phyloP scores from a whole-genome alignment of 345 rosid genomes.

The Acer negundo region DNA sequence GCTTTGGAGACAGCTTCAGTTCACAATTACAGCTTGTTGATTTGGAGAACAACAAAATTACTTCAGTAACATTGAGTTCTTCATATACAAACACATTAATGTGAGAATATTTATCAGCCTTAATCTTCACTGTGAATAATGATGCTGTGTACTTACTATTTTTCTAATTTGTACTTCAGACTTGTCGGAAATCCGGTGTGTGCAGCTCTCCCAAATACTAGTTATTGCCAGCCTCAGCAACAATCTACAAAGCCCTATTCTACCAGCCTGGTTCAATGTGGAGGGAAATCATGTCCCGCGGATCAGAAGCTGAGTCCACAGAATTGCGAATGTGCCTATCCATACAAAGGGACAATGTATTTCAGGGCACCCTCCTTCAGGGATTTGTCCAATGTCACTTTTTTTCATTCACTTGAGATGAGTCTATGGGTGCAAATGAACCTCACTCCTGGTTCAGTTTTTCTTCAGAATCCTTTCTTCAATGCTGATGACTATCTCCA shows the following conservation, averaged over 20 bases:
- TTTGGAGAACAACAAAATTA: slow-evolving; percentile 73
- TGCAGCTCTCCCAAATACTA: slow-evolving; percentile 57
- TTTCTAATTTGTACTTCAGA: slow-evolving; percentile 33
- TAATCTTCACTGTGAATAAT: background rate
- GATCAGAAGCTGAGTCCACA: slow-evolving; percentile 90
- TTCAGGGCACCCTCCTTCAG: slow-evolving; percentile 80
- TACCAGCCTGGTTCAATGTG: slow-evolving; percentile 74
- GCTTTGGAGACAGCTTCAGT: slow-evolving; percentile 56
- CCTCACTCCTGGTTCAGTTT: slow-evolving; percentile 83
- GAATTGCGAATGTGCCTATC: slow-evolving; percentile 86
- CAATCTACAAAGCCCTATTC: slow-evolving; percentile 55
- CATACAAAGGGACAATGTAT: slow-evolving; percentile 82
- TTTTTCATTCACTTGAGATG: slow-evolving; percentile 78
- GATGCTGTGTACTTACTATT: too few relatives aligned
- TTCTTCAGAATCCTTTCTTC: slow-evolving; percentile 80
- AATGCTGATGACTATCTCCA: slow-evolving; percentile 87
- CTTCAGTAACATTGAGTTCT: slow-evolving; percentile 61
- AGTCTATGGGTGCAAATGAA: slow-evolving; percentile 73
- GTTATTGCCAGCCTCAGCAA: slow-evolving; percentile 76
- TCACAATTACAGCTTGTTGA: slow-evolving; percentile 64
- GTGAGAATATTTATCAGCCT: slow-evolving; percentile 39
- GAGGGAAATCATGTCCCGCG: slow-evolving; percentile 52
- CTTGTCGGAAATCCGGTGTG: slow-evolving; percentile 92
- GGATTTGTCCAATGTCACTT: slow-evolving; percentile 55
- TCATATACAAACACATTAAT: slow-evolving; percentile 57